Evolutionary conservation across 495 filamentous ascomycete genomes (phyloP).

Genomic region (Talaromyces nanjingensis): DNA sequence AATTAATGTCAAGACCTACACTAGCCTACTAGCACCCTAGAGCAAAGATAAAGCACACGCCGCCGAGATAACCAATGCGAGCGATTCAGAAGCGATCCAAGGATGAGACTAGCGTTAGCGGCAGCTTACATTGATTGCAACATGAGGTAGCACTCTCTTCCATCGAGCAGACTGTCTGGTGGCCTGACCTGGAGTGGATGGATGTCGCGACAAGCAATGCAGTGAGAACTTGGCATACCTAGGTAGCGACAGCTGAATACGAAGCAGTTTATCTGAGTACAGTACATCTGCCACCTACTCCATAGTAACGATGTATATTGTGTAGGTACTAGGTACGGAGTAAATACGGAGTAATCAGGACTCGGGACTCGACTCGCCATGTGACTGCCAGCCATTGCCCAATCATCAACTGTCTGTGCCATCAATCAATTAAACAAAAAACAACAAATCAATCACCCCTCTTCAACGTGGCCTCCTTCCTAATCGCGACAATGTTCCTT

Average conservation of each 20-base stretch:
- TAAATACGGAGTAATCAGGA: background rate
- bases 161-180: no score
- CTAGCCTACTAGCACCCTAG: no score
- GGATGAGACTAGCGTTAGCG: background rate
- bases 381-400: background rate
- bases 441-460: background rate
- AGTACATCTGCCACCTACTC: background rate
- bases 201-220: background rate
- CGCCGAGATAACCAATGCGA: constrained; percentile 15
- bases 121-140: background rate
- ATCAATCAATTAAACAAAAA: background rate
- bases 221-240: no score
- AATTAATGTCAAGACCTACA: background rate
- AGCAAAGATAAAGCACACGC: constrained; percentile 12
- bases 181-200: background rate
- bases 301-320: background rate
- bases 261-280: background rate
- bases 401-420: background rate
- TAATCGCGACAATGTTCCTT: constrained; percentile 1
- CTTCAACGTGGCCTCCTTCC: constrained; percentile 6
- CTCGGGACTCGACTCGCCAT: background rate
- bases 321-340: background rate
- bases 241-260: no score
- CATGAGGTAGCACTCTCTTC: background rate
- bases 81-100: background rate